phyloP scores from a whole-genome alignment of 2,329 filamentous ascomycete genomes.

The Curvularia spicifera region DNA sequence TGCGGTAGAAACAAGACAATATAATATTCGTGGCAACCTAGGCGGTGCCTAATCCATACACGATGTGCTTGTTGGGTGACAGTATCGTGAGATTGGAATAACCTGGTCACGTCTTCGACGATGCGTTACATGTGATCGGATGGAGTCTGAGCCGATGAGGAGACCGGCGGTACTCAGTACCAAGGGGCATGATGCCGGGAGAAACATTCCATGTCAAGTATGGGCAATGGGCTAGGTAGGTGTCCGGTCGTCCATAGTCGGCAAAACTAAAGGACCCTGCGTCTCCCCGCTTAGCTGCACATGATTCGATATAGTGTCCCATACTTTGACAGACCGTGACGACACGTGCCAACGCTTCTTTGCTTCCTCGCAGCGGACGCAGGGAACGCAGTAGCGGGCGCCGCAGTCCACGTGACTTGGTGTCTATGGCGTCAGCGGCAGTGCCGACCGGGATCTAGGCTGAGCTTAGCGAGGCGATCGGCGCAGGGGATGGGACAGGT shows the following conservation, averaged over 20 bases:
- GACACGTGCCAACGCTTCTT: not conserved
- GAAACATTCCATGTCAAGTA: too few species aligned
- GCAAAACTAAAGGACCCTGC: not conserved
- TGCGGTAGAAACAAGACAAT: not conserved
- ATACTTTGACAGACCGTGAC: not conserved
- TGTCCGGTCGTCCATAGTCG: not conserved
- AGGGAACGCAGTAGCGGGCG: not conserved
- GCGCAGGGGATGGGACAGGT: not conserved
- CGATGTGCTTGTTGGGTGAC: not conserved
- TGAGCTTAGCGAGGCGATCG: conserved; percentile 3
- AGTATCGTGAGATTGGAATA: not conserved
- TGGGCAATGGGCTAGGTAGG: too few species aligned
- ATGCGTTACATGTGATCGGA: not conserved
- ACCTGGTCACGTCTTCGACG: too few species aligned
- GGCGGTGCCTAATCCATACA: not conserved
- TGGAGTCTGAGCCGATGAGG: too few species aligned
- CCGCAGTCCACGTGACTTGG: not conserved
- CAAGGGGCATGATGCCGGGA: too few species aligned
- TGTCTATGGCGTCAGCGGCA: not conserved
- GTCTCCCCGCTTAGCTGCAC: not conserved
- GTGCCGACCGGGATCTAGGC: not conserved
- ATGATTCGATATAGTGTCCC: not conserved
- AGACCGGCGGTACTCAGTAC: too few species aligned
- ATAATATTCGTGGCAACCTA: not conserved
- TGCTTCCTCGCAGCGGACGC: not conserved